Conservation (phyloP, 2,329 filamentous ascomycete species). For the Alternaria novae-zelandiae region DNA sequence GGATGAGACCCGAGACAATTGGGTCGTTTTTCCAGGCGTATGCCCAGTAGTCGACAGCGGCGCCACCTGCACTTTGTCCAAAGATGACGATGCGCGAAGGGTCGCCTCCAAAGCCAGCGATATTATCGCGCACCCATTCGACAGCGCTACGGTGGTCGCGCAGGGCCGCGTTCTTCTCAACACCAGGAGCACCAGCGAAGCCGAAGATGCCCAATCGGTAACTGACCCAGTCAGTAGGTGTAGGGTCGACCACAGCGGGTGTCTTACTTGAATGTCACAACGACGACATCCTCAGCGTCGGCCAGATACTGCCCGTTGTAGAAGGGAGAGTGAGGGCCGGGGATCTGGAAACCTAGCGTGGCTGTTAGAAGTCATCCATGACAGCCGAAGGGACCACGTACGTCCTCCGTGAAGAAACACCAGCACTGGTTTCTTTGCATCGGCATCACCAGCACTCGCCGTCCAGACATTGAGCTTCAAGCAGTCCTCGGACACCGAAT, state of each 20-base stretch:
- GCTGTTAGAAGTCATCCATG: not conserved
- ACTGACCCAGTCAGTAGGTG: conserved; percentile 11
- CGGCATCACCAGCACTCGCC: conserved; percentile 15
- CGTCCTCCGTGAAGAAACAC: conserved; percentile 40
- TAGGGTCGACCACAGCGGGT: not conserved
- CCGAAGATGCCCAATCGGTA: conserved; percentile 51
- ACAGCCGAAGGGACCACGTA: conserved; percentile 8
- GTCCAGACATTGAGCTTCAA: conserved; percentile 42
- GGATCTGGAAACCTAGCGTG: conserved; percentile 29
- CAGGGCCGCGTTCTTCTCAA: conserved; percentile 47
- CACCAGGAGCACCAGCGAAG: conserved; percentile 45
- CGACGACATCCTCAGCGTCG: conserved; percentile 37
- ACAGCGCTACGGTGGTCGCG: conserved; percentile 35
- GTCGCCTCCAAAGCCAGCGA: conserved; percentile 50
- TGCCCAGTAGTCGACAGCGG: conserved; percentile 56
- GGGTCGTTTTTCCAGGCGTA: conserved; percentile 58
- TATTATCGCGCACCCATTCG: conserved; percentile 52
- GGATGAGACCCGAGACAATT: conserved; percentile 57
- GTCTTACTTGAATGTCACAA: conserved; percentile 36
- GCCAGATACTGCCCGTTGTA: conserved; percentile 38
- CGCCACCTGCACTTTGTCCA: conserved; percentile 49
- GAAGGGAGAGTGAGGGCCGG: conserved; percentile 32
- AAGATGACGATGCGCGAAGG: conserved; percentile 48
- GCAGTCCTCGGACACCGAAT: conserved; percentile 36
- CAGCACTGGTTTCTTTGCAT: conserved; percentile 35